Percentiles rank a stretch among this genome's conserved stretches.
phyloP scores from a whole-genome alignment of 1,139 yeast genomes.

The Taphrina deformans region DNA sequence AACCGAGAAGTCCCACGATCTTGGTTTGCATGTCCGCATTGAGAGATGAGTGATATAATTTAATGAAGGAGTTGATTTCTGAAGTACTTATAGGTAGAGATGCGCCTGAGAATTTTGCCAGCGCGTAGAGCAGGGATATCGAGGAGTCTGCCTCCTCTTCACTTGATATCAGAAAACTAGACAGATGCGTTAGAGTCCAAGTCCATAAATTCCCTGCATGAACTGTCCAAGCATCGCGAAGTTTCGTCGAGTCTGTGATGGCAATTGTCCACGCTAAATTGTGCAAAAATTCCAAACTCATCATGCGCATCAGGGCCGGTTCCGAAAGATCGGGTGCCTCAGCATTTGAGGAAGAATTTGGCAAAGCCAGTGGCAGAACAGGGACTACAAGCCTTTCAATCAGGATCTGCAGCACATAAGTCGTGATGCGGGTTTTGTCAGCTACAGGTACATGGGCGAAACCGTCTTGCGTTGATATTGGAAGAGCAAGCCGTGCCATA shows the following conservation, averaged over 20 bases:
- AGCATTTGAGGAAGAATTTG: neutral
- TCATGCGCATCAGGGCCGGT: slow-evolving; percentile 43
- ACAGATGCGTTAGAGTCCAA: slow-evolving; percentile 5
- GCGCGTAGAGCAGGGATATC: slow-evolving; percentile 64
- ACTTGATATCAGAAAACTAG: neutral
- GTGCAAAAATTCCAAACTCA: slow-evolving; percentile 66
- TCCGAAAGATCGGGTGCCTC: neutral
- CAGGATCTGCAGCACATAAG: neutral
- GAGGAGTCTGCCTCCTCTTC: slow-evolving; percentile 24
- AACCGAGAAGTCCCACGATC: slow-evolving; percentile 55
- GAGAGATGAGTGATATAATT: slow-evolving; percentile 33
- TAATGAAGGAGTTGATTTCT: slow-evolving; percentile 37
- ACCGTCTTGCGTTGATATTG: neutral
- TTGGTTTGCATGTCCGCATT: slow-evolving; percentile 41
- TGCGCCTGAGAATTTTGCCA: slow-evolving; percentile 53
- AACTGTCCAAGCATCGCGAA: slow-evolving; percentile 15
- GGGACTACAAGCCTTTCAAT: neutral
- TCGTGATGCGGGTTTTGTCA: neutral
- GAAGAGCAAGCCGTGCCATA: neutral
- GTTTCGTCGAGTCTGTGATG: slow-evolving; percentile 8
- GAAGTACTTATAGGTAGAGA: slow-evolving; percentile 41
- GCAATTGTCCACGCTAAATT: slow-evolving; percentile 51
- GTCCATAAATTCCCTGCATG: slow-evolving; percentile 41
- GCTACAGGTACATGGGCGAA: neutral
- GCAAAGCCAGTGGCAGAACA: neutral